Evolutionary conservation across 2,329 filamentous ascomycete species (phyloP).

Genomic region (Claviceps pazoutovae): DNA sequence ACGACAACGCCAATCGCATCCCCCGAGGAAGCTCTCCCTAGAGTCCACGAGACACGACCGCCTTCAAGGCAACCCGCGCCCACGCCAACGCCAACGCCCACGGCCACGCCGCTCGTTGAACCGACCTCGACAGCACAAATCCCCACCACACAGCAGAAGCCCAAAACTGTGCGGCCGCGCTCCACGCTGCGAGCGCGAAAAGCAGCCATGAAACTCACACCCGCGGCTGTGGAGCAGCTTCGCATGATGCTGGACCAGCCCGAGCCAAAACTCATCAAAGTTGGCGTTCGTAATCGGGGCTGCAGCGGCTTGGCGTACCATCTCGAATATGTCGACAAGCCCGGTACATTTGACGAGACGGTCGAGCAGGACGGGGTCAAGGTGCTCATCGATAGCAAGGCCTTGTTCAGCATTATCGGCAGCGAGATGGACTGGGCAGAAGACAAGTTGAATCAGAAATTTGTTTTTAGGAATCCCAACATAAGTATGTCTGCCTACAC

Average conservation of each 20-base stretch:
- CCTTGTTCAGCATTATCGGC: slow-evolving; percentile 92
- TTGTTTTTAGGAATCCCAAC: slow-evolving; percentile 93
- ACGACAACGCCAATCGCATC: slow-evolving; percentile 33
- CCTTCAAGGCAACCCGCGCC: slow-evolving; percentile 13
- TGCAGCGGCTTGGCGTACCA: slow-evolving; percentile 91
- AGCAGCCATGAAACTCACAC: slow-evolving; percentile 78
- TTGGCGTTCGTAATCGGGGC: slow-evolving; percentile 85
- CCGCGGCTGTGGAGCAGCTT: slow-evolving; percentile 66
- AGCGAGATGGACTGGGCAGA: slow-evolving; percentile 99
- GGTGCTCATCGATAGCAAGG: slow-evolving; percentile 93
- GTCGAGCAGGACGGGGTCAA: slow-evolving; percentile 94
- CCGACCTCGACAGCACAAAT: slow-evolving; percentile 1
- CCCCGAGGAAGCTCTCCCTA: slow-evolving; percentile 28
- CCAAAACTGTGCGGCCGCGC: slow-evolving; percentile 15
- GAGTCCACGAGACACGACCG: slow-evolving; percentile 38
- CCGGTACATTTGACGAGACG: slow-evolving; percentile 74
- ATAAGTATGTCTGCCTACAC: slow-evolving; percentile 63
- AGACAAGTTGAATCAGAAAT: slow-evolving; percentile 82
- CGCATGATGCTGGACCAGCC: slow-evolving; percentile 67
- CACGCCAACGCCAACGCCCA: slow-evolving; percentile 6
- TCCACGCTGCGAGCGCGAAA: slow-evolving; percentile 51
- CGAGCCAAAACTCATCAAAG: slow-evolving; percentile 81
- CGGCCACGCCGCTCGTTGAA: slow-evolving; percentile 7
- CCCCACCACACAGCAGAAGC: slow-evolving; percentile 39
- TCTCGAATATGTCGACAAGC: slow-evolving; percentile 87